Evolutionary conservation across 2,329 filamentous ascomycete genomes (phyloP).

Genomic region (Ceratocystis ficicola): DNA sequence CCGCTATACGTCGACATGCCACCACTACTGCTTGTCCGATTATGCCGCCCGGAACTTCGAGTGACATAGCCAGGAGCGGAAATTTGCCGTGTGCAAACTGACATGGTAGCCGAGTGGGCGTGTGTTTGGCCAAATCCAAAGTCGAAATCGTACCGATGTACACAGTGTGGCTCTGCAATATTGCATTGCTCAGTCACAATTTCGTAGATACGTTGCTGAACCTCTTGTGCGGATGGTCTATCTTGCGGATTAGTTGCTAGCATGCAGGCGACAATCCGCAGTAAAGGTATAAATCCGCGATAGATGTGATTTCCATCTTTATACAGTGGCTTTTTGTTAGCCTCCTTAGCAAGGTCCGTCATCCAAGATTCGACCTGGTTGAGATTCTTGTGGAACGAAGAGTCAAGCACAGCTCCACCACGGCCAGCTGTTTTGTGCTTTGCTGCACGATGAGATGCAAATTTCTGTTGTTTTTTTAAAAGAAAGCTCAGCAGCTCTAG

Average conservation of each 20-base stretch:
- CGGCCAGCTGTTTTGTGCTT: slow-evolving; percentile 49
- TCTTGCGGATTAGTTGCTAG: slow-evolving; percentile 40
- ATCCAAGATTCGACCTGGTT: slow-evolving; percentile 60
- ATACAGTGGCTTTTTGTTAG: slow-evolving; percentile 34
- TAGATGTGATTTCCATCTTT: slow-evolving; percentile 37
- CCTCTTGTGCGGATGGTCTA: slow-evolving; percentile 41
- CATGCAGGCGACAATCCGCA: slow-evolving; percentile 45
- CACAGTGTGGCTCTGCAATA: slow-evolving; percentile 42
- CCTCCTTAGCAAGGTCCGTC: slow-evolving; percentile 46
- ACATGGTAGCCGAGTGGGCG: slow-evolving; percentile 21
- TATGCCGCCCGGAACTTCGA: slow-evolving; percentile 23
- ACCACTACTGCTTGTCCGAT: slow-evolving; percentile 29
- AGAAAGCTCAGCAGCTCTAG: slow-evolving; percentile 59
- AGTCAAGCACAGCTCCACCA: slow-evolving; percentile 51
- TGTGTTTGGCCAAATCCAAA: slow-evolving; percentile 27
- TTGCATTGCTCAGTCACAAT: slow-evolving; percentile 39
- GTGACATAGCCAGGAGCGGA: slow-evolving; percentile 22
- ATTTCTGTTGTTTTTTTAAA: slow-evolving; percentile 54
- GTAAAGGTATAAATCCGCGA: slow-evolving; percentile 39
- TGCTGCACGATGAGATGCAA: slow-evolving; percentile 52
- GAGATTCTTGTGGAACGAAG: slow-evolving; percentile 60
- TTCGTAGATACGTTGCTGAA: slow-evolving; percentile 41
- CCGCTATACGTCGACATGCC: slow-evolving; percentile 30
- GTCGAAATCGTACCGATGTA: slow-evolving; percentile 36
- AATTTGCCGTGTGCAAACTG: slow-evolving; percentile 24